phyloP scores from a whole-genome alignment of 805 yeast genomes.

The Candida lessepsii region DNA sequence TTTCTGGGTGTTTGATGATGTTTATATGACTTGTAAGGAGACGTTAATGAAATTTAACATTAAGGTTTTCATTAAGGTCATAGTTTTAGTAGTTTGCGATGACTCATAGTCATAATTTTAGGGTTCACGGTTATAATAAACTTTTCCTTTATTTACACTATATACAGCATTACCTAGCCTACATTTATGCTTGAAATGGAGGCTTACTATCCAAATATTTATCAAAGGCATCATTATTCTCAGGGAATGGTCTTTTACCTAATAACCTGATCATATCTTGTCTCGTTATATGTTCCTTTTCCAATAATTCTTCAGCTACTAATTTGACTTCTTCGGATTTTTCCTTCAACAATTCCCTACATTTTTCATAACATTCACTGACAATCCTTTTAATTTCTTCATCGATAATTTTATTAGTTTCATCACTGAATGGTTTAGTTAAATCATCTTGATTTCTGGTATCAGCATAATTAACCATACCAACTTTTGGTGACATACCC shows the following conservation, averaged over 20 bases:
- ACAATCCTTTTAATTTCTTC: slow-evolving; percentile 66
- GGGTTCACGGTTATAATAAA: too few relatives aligned
- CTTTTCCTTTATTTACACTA: slow-evolving; percentile 6
- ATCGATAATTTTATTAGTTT: slow-evolving; percentile 65
- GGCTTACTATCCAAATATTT: slow-evolving; percentile 61
- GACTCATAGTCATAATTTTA: too few relatives aligned
- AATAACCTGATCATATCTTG: slow-evolving; percentile 74
- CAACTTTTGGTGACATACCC: slow-evolving; percentile 89
- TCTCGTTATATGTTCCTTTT: slow-evolving; percentile 77
- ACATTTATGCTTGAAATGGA: slow-evolving; percentile 1
- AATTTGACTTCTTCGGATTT: slow-evolving; percentile 59
- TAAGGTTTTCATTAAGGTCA: too few relatives aligned
- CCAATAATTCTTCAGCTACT: slow-evolving; percentile 71
- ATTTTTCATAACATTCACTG: slow-evolving; percentile 60
- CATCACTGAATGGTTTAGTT: slow-evolving; percentile 82
- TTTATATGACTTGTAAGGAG: too few relatives aligned
- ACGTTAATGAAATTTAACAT: too few relatives aligned
- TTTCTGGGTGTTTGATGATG: too few relatives aligned
- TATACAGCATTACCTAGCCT: background rate
- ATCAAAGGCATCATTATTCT: slow-evolving; percentile 84
- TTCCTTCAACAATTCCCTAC: slow-evolving; percentile 55
- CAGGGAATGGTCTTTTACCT: slow-evolving; percentile 78
- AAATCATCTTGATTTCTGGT: slow-evolving; percentile 51
- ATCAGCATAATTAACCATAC: slow-evolving; percentile 43
- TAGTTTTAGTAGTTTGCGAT: too few relatives aligned